These are phyloP conservation scores for Apostasia ramifera DNA, from an alignment of 106 monocot species.

Conservation along the genomic window DNA sequence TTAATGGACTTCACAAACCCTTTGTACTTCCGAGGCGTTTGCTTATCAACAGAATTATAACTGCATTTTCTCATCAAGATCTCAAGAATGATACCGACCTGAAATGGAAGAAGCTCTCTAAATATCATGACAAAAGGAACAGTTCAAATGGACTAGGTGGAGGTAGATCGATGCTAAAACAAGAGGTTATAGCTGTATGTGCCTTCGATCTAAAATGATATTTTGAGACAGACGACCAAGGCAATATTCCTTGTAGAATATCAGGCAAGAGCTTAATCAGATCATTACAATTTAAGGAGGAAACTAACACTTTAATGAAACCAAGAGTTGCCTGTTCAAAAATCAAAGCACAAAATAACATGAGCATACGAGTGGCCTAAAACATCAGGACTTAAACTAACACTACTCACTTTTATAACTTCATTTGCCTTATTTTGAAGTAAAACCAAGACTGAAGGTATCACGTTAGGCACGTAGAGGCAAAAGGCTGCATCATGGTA, in stretches of 20 bases:
- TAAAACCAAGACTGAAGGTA: constrained; percentile 71
- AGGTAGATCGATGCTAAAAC: neutral
- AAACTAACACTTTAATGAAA: constrained; percentile 82
- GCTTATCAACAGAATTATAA: constrained; percentile 33
- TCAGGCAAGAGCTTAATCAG: constrained; percentile 49
- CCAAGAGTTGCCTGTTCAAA: constrained; percentile 72
- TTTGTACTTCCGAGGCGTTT: constrained; percentile 53
- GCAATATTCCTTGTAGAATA: constrained; percentile 62
- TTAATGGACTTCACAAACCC: constrained; percentile 50
- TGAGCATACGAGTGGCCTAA: neutral
- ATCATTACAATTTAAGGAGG: constrained; percentile 41
- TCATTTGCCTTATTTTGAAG: constrained; percentile 74
- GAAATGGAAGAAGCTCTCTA: constrained; percentile 3
- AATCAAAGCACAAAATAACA: neutral
- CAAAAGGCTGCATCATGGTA: constrained; percentile 67
- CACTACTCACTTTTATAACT: constrained; percentile 73
- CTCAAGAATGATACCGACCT: constrained; percentile 83
- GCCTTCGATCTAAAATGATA: constrained; percentile 92
- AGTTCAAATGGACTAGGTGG: too few relatives aligned
- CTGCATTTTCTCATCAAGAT: constrained; percentile 91
- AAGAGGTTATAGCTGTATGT: constrained; percentile 5
- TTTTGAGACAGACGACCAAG: constrained; percentile 86
- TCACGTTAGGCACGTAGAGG: constrained; percentile 62
- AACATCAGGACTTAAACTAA: constrained; percentile 2
- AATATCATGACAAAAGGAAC: neutral